These are phyloP conservation scores for Komagataella kurtzmanii DNA, from an alignment of 805 yeast species.

Conservation along the genomic window DNA sequence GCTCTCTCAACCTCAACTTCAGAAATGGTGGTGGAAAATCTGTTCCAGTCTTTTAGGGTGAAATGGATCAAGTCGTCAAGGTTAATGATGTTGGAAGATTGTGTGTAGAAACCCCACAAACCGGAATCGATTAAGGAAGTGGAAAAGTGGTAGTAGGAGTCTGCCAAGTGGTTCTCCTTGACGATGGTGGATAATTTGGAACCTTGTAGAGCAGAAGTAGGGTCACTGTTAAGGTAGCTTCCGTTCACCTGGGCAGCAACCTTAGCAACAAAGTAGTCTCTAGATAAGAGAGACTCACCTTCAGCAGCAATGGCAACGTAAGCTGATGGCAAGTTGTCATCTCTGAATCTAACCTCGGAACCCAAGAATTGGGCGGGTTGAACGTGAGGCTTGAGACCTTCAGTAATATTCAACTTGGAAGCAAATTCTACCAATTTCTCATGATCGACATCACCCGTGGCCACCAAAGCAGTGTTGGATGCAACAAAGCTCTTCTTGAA, in stretches of 20 bases:
- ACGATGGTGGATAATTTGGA: conserved; percentile 60
- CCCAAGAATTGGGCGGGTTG: conserved; percentile 62
- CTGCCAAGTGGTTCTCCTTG: conserved; percentile 61
- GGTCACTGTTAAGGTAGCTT: conserved; percentile 35
- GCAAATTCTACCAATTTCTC: conserved; percentile 57
- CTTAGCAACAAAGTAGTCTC: conserved; percentile 55
- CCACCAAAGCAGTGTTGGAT: conserved; percentile 55
- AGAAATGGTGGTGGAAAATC: conserved; percentile 62
- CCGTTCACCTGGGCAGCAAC: conserved; percentile 60
- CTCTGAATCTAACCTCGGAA: conserved; percentile 80
- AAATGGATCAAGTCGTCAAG: conserved; percentile 74
- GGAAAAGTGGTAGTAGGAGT: conserved; percentile 60
- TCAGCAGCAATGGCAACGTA: conserved; percentile 64
- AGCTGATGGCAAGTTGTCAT: conserved; percentile 73
- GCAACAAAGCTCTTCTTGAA: conserved; percentile 42
- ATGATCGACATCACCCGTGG: conserved; percentile 58
- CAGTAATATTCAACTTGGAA: conserved; percentile 32
- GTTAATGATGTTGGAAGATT: conserved; percentile 40
- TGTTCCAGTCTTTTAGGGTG: conserved; percentile 78
- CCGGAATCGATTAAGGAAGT: conserved; percentile 65
- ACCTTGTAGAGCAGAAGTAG: conserved; percentile 44
- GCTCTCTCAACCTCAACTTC: conserved; percentile 72
- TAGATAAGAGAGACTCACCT: conserved; percentile 53
- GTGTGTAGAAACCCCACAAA: conserved; percentile 72
- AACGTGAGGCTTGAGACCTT: conserved; percentile 33